These are phyloP conservation scores for Talaromyces wortmannii DNA, from an alignment of 495 filamentous ascomycete genomes.

Conservation along the genomic window DNA sequence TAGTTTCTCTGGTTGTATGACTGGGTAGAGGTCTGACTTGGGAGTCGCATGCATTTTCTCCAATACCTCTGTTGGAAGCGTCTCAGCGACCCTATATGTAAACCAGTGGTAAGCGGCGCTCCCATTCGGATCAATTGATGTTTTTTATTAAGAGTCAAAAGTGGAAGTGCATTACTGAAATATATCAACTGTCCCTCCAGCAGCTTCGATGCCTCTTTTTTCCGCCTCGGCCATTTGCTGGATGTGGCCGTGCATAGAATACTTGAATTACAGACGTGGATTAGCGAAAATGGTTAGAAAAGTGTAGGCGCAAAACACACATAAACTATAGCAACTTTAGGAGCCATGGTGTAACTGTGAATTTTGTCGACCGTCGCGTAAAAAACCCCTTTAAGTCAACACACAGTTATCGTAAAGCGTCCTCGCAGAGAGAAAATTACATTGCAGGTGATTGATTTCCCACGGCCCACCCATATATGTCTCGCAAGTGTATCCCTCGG, in stretches of 20 bases:
- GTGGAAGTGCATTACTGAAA: slow-evolving; percentile 57
- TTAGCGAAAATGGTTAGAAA: slow-evolving; percentile 1
- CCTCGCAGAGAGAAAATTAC: too few relatives aligned
- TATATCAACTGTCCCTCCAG: slow-evolving; percentile 70
- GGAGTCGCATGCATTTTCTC: slow-evolving; percentile 81
- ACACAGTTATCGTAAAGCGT: too few relatives aligned
- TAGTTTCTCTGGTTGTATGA: slow-evolving; percentile 59
- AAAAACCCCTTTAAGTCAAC: too few relatives aligned
- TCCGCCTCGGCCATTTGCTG: slow-evolving; percentile 78
- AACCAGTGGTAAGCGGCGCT: neutral
- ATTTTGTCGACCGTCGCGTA: neutral
- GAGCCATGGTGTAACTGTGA: slow-evolving; percentile 60
- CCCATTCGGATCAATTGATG: neutral
- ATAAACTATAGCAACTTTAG: slow-evolving; percentile 85
- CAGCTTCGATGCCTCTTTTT: slow-evolving; percentile 81
- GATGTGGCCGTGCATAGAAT: slow-evolving; percentile 96
- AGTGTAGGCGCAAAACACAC: slow-evolving; percentile 41
- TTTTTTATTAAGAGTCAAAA: neutral
- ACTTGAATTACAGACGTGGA: slow-evolving; percentile 40
- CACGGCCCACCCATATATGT: too few relatives aligned
- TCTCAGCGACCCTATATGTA: slow-evolving; percentile 65
- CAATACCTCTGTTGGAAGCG: slow-evolving; percentile 75
- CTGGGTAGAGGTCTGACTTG: slow-evolving; percentile 62
- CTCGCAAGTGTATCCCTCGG: too few relatives aligned
- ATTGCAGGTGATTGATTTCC: too few relatives aligned